Evolutionary conservation across 768 basidiomycete species (phyloP).

Genomic region (Sporobolomyces roseus): DNA sequence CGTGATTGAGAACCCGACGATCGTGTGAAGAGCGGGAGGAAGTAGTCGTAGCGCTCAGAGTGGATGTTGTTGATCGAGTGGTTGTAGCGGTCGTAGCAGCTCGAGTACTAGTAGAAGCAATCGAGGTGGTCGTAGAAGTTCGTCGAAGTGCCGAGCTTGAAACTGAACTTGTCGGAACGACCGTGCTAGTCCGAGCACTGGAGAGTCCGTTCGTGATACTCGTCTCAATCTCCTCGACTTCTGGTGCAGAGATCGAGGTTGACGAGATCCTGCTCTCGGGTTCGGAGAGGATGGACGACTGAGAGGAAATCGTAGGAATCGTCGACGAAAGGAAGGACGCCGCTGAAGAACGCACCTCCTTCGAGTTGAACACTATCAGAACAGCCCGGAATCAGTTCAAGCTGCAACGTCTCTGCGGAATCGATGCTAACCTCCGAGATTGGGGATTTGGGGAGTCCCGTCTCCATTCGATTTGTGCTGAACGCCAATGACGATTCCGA

Average conservation of each 20-base stretch:
- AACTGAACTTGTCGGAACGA: no score
- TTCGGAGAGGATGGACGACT: no score
- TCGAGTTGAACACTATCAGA: slow-evolving; percentile 1
- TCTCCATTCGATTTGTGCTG: neutral
- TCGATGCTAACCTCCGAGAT: slow-evolving; percentile 9
- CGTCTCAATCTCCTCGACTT: neutral
- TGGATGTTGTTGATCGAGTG: neutral
- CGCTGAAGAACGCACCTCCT: neutral
- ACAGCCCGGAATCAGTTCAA: neutral
- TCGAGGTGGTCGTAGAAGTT: neutral
- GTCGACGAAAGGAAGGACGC: neutral
- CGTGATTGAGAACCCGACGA: slow-evolving; percentile 1
- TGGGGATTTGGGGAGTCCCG: neutral
- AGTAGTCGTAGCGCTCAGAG: neutral
- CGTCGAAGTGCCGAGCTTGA: no score
- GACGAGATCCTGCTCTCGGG: no score
- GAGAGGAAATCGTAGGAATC: neutral
- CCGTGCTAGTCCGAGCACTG: no score
- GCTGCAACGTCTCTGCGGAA: neutral
- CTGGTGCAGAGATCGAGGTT: neutral
- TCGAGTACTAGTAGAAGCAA: neutral
- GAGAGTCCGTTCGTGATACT: neutral
- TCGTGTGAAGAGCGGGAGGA: neutral
- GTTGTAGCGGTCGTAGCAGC: neutral
- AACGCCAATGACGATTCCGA: slow-evolving; percentile 9